A percentile compares a stretch with the other conserved stretches of the same genome.
phyloP scores from a whole-genome alignment of 345 rosid species.

The Eucalyptus marginata region DNA sequence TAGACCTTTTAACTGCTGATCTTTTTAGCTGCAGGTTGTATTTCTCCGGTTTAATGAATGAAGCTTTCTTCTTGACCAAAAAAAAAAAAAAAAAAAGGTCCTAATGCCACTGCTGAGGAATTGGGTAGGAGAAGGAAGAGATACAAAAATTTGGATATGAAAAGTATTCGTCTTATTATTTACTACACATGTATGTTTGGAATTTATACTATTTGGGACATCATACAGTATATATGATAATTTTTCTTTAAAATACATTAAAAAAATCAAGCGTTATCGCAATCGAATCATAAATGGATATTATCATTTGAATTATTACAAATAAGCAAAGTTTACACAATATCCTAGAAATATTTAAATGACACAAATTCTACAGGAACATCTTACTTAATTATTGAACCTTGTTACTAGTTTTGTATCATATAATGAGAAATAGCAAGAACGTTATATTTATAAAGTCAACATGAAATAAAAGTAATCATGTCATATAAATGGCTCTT shows the following conservation, averaged over 20 bases:
- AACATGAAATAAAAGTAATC: background rate
- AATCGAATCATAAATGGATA: background rate
- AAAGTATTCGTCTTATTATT: background rate
- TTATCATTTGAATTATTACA: background rate
- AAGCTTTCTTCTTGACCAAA: too few species aligned
- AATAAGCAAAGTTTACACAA: background rate
- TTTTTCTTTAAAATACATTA: background rate
- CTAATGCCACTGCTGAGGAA: background rate
- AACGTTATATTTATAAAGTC: background rate
- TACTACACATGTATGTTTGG: background rate
- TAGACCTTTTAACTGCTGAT: too few species aligned
- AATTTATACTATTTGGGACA: background rate
- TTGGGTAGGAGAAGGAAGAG: background rate
- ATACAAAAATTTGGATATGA: background rate
- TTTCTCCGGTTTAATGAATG: too few species aligned
- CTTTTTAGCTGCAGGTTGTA: too few species aligned
- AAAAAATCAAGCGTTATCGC: fast-evolving
- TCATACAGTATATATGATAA: fast-evolving
- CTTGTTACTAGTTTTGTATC: background rate
- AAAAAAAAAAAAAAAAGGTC: fast-evolving
- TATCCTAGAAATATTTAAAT: background rate
- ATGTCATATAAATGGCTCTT: background rate
- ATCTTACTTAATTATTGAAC: background rate
- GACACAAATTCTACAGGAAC: background rate
- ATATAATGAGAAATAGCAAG: too few species aligned